Evolutionary conservation across 2,329 filamentous ascomycete genomes (phyloP), one percentile per base, ranked within the genome.

Genomic region (Apiospora arundinis): DNA sequence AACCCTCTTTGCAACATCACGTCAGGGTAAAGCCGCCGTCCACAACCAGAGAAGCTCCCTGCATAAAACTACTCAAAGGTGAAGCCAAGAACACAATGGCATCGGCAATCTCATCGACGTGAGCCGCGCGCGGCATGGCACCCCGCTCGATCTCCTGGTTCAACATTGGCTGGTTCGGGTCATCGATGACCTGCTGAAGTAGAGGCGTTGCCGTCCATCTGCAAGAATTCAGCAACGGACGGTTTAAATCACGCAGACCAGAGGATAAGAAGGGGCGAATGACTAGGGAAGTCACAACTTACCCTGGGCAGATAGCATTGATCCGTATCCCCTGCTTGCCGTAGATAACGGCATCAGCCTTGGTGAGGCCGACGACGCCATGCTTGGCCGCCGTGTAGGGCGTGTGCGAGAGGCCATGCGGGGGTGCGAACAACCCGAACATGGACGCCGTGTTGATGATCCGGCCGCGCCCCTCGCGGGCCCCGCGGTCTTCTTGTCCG

Each of bases 371-470:
- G 9, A 70, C 25, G 16, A 70, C 28, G 2, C 60, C 63, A 6
- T 70, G 69, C 45, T 70, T 70, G 21, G 45, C 44, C 23, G 70
- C 70, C 40, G 65, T 45, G 52, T 68, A 71, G 2, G 52, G 52
- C 16, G 52, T 60, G 28, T 60, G 52, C 16, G 28, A 0, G 16
- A 60, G 52, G 6, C 52, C 52, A 1, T 18, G 1, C 25, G 75
- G 75, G 2, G 83, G 78, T 2, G 81, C 84, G 7, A 87, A 80
- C 23, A 87, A 70, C 14, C 86, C 87, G 68, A 85, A 85, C 80
- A 89, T 85, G 49, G 84, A 87, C 0, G 87, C 81, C 2, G 86
- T 82, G 73, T 90, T 90, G 73, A 90, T 83, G 74, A 90, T 90
- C 42, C 81, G 79, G 4, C 87, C 88, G 25, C 87, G 81, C 45